Evolutionary conservation across 2,329 filamentous ascomycete species (phyloP), one percentile per base, ranked within the genome.

Genomic region (Xylaria sp.): DNA sequence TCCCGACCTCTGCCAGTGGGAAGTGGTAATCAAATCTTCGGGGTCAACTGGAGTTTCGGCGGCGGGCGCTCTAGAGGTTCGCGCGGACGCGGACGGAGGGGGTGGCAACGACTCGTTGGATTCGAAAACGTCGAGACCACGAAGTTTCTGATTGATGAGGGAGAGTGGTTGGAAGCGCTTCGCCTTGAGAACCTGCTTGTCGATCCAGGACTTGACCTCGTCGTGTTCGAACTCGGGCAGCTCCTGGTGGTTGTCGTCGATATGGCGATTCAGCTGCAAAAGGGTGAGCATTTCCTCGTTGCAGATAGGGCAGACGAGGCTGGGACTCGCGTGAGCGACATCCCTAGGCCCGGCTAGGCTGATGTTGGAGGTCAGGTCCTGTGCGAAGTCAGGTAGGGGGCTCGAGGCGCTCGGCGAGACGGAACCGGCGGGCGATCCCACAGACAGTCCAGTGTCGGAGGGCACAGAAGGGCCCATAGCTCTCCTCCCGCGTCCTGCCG

Each of bases 221-320:
- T 97, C 92, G 74, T 97, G 93, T 73, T 93, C 89, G 63, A 92
- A 85, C 66, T 91, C 91, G 73, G 96, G 90, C 13, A 97, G 85
- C 72, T 97, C 93, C 75, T 93, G 90, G 78, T 97, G 93, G 65
- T 83, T 87, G 74, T 97, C 93, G 79, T 97, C 93, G 72, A 97
- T 85, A 68, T 87, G 85, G 70, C 88, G 87, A 74, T 99, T 98
- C 40, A 99, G 81, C 79, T 99, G 95, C 38, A 99, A 80, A 49
- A 99, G 80, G 13, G 95, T 98, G 72, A 98, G 84, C 95, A 99
- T 99, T 77, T 97, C 93, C 79, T 98, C 96, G 70, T 89, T 93
- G 78, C 95, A 99, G 74, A 99, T 99, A n/a, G 95, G 95, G 76
- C 95, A 99, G 57, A 94, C 87, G 61, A 99, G 87, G 75, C 85